Evolutionary conservation across 305 asterid genomes (phyloP), one percentile per base, ranked within the genome.

Genomic region (Salvia sclarea): DNA sequence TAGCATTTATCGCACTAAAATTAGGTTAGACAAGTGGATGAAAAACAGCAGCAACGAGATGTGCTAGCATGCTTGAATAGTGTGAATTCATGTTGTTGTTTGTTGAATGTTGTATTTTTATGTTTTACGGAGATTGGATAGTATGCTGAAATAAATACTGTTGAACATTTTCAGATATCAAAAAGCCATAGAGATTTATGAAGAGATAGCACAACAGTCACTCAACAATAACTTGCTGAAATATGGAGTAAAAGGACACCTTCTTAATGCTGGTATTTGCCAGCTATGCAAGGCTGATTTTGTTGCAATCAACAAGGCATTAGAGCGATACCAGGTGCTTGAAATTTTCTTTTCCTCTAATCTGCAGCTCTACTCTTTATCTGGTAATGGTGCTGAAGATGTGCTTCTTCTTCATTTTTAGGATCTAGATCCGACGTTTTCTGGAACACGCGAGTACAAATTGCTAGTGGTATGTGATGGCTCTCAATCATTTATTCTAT

Each of bases 181-280:
- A 50, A 84, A 81, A 55, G 84, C 96, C 53, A 84, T 89, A 17
- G 91, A 84, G 77, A 86, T 87, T 69, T 87, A 77, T 58, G 96
- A 87, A 85, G 95, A 85, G 74, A 87, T 87, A 74, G 92, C 96
- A 54, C 83, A 84, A 7, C 89, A 87, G 8, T 87, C 95, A 0
- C 86, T 89, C 75, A 81, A 70, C 74, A 85, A 79, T 74, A 87
- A 82, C 86, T 74, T 89, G 78, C 83, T 89, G 76, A 89, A 85
- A 85, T 89, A 87, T 73, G 95, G 96, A 69, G 96, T 83, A 69
- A 87, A 79, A 84, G 92, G 95, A 20, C 95, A 89, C 86, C 96
- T 89, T 75, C 92, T 89, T 48, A 89, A 85, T 72, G 93, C 95
- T 75, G 96, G 96, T 37, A 82, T 89, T 64, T 89, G 96, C 83